Conservation (phyloP, 2,329 filamentous ascomycete genomes). For the Colletotrichum incanum region DNA sequence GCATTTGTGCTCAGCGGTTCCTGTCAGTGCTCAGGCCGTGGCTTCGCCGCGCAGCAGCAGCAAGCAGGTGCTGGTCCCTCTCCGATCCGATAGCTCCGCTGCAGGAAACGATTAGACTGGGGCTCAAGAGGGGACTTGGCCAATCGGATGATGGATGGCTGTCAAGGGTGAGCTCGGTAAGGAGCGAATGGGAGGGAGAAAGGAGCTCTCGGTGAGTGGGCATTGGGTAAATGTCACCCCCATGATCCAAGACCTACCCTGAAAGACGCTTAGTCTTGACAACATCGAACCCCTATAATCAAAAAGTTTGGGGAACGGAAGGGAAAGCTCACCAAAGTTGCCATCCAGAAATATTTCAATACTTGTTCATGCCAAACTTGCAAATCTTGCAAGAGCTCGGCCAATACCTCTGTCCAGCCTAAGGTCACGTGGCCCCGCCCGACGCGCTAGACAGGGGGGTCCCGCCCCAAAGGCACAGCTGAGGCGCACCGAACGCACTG, state of each 20-base stretch:
- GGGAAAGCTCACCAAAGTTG: neutral
- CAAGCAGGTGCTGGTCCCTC: neutral
- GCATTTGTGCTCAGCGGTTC: conserved; percentile 32
- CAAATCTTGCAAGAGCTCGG: neutral
- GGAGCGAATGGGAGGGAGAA: neutral
- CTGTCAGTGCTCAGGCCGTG: conserved; percentile 3
- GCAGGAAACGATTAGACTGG: conserved; percentile 26
- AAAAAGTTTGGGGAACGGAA: no score
- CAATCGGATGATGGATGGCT: conserved; percentile 19
- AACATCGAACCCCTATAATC: neutral
- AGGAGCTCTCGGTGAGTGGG: conserved; percentile 20
- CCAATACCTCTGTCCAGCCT: neutral
- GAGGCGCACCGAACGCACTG: conserved; percentile 36
- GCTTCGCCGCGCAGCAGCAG: no score
- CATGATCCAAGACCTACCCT: conserved; percentile 18
- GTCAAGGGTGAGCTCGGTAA: conserved; percentile 15
- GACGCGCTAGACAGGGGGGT: conserved; percentile 30
- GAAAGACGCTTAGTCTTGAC: neutral
- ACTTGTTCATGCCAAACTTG: neutral
- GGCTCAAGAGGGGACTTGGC: neutral
- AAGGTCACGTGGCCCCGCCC: conserved; percentile 35
- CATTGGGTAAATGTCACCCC: conserved; percentile 10
- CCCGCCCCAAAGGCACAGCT: conserved; percentile 36
- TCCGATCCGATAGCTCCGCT: conserved; percentile 38
- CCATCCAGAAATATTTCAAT: neutral